These are phyloP conservation scores for Lagerstroemia speciosa DNA, from an alignment of 345 rosid genomes.

Conservation along the genomic window DNA sequence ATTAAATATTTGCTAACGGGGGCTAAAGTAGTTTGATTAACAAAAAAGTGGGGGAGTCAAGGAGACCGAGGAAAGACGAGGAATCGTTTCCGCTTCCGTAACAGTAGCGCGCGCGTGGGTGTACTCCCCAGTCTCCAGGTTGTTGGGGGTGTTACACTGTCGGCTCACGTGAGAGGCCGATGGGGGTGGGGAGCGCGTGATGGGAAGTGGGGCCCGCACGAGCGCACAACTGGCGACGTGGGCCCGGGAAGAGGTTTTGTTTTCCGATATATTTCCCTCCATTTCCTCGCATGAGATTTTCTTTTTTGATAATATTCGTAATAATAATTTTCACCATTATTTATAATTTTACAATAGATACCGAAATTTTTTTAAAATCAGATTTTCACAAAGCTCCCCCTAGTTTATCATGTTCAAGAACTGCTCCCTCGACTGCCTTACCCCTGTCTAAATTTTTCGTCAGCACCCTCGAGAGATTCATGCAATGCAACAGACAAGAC, in stretches of 20 bases:
- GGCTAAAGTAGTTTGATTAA: too few species aligned
- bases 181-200: neutral
- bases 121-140: neutral
- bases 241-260: neutral
- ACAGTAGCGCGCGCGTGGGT: slow-evolving; percentile 14
- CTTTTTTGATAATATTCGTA: neutral
- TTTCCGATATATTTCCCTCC: neutral
- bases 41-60: too few species aligned
- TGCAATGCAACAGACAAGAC: too few species aligned
- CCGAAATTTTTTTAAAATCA: neutral
- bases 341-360: too few species aligned
- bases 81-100: neutral
- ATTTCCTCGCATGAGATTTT: too few species aligned
- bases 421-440: neutral
- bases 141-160: neutral
- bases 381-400: neutral
- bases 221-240: slow-evolving; percentile 31
- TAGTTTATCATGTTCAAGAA: neutral
- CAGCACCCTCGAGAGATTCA: too few species aligned
- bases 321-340: neutral
- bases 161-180: neutral
- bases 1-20: too few species aligned
- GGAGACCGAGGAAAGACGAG: slow-evolving; percentile 10
- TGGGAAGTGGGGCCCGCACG: slow-evolving; percentile 3
- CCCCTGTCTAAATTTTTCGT: neutral